phyloP scores from a whole-genome alignment of 306 rosid genomes.

The Cicer judaicum region DNA sequence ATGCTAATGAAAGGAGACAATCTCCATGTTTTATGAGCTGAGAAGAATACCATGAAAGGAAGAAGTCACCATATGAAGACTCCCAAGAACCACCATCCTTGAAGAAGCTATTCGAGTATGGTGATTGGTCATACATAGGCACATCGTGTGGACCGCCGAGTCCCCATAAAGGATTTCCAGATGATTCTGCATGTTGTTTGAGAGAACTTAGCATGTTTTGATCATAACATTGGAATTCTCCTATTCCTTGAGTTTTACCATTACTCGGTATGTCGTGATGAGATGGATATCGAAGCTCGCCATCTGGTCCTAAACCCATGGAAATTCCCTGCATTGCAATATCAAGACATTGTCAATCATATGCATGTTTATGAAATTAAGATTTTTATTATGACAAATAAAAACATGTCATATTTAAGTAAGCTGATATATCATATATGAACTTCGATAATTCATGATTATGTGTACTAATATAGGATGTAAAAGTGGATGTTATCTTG shows the following conservation, averaged over 20 bases:
- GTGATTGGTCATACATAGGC: constrained; percentile 64
- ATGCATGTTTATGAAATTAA: too few relatives aligned
- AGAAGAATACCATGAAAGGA: constrained; percentile 93
- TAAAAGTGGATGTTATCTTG: constrained; percentile 6
- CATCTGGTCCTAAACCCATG: constrained; percentile 91
- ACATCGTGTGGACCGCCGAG: constrained; percentile 95
- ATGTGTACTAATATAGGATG: neutral
- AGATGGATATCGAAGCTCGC: constrained; percentile 91
- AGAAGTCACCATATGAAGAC: constrained; percentile 79
- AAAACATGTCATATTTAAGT: too few relatives aligned
- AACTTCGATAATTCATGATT: neutral
- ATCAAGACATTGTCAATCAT: constrained; percentile 36
- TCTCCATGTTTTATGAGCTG: constrained; percentile 78
- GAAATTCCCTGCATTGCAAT: constrained; percentile 75
- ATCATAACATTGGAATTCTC: constrained; percentile 95
- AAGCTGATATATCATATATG: neutral
- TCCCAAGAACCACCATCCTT: constrained; percentile 85
- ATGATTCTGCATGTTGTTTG: constrained; percentile 73
- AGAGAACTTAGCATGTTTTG: constrained; percentile 75
- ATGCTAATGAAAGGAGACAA: constrained; percentile 67
- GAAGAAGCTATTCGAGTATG: constrained; percentile 62
- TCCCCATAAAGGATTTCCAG: constrained; percentile 88
- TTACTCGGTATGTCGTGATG: constrained; percentile 47
- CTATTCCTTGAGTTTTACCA: constrained; percentile 55
- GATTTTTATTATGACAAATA: too few relatives aligned